Evolutionary conservation across 805 yeast species (phyloP).

Genomic region (Metschnikowia shivogae): DNA sequence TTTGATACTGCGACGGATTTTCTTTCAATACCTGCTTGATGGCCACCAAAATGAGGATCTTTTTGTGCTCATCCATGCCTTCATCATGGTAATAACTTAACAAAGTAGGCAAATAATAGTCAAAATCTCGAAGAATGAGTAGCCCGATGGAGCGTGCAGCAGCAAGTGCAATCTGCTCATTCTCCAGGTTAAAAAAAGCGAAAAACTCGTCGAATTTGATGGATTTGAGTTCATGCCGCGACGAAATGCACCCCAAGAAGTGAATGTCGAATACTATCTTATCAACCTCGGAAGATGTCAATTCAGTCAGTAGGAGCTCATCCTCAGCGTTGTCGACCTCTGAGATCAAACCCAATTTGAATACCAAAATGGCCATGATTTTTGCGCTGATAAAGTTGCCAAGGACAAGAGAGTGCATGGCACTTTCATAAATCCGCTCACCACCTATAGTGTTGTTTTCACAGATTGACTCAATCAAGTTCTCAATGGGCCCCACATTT

Average conservation of each 20-base stretch:
- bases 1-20: slow-evolving; percentile 4
- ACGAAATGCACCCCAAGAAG: slow-evolving; percentile 49
- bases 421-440: slow-evolving; percentile 5
- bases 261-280: slow-evolving; percentile 34
- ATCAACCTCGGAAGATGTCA: slow-evolving; percentile 5
- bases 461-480: slow-evolving; percentile 11
- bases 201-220: slow-evolving; percentile 35
- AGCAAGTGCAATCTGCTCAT: slow-evolving; percentile 36
- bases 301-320: slow-evolving; percentile 29
- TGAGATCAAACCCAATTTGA: slow-evolving; percentile 13
- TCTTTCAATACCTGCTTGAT: slow-evolving; percentile 21
- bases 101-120: slow-evolving; percentile 35
- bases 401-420: slow-evolving; percentile 14
- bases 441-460: slow-evolving; percentile 6
- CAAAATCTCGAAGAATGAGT: slow-evolving; percentile 38
- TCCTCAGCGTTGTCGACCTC: slow-evolving; percentile 25
- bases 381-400: slow-evolving; percentile 26
- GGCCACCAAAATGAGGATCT: slow-evolving; percentile 17
- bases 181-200: slow-evolving; percentile 13
- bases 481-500: slow-evolving; percentile 15
- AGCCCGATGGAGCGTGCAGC: slow-evolving; percentile 55
- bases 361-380: slow-evolving; percentile 21
- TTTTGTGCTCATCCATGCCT: slow-evolving; percentile 8
- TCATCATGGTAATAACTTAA: slow-evolving; percentile 19
- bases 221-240: slow-evolving; percentile 1